Percentiles rank a stretch among this genome's conserved stretches.
phyloP scores from a whole-genome alignment of 2,329 filamentous ascomycete species.

The Coleophoma crateriformis region DNA sequence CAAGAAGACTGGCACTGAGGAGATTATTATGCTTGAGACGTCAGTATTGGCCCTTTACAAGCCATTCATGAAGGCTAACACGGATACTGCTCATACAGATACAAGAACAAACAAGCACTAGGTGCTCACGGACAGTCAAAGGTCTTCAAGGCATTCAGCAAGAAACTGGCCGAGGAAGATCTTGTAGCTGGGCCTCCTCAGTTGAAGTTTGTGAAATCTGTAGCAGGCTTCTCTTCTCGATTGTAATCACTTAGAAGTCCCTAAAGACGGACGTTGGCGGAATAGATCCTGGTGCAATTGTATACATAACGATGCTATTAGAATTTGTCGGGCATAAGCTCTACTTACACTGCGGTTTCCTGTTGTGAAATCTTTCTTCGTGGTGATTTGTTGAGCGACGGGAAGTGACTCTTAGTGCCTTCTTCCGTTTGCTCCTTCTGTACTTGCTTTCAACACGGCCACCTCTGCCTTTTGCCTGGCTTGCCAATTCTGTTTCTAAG shows the following conservation, averaged over 20 bases:
- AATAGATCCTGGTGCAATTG: too few relatives aligned
- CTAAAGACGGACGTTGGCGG: too few relatives aligned
- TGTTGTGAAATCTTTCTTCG: too few relatives aligned
- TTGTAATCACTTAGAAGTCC: slow-evolving; percentile 4
- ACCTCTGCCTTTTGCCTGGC: too few relatives aligned
- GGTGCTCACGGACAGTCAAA: slow-evolving; percentile 16
- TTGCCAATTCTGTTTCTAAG: too few relatives aligned
- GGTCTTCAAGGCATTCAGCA: slow-evolving; percentile 13
- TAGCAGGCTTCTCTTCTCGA: slow-evolving; percentile 19
- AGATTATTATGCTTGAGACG: slow-evolving; percentile 25
- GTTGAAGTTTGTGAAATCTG: slow-evolving; percentile 19
- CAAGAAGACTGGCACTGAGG: slow-evolving; percentile 18
- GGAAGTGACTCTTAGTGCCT: too few relatives aligned
- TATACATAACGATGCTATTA: too few relatives aligned
- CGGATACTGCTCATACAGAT: slow-evolving; percentile 13
- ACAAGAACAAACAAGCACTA: slow-evolving; percentile 21
- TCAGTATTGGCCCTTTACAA: slow-evolving; percentile 5
- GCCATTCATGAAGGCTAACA: background rate
- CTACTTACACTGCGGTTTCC: too few relatives aligned
- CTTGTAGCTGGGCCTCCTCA: slow-evolving; percentile 15
- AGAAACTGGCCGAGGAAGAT: slow-evolving; percentile 16
- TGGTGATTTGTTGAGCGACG: too few relatives aligned
- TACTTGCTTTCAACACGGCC: too few relatives aligned
- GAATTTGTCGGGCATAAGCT: too few relatives aligned
- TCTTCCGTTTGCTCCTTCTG: too few relatives aligned